phyloP scores from a whole-genome alignment of 2,329 filamentous ascomycete species.

The Parasarocladium wereldwijsianum region DNA sequence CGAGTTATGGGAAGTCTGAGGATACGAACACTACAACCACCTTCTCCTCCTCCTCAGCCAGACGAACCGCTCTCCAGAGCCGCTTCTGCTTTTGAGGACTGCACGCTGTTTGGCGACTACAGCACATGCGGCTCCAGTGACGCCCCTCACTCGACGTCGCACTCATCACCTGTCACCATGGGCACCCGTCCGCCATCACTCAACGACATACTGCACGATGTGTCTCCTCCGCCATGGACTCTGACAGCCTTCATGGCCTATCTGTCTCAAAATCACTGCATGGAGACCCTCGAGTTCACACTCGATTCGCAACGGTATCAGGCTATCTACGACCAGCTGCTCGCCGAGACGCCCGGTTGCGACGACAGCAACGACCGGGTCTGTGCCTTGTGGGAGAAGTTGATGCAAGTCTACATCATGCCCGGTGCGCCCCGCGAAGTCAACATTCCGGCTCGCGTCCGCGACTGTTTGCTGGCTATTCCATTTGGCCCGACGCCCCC shows the following conservation, averaged over 20 bases:
- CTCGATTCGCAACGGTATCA: slow-evolving; percentile 83
- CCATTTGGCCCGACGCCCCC: slow-evolving; percentile 46
- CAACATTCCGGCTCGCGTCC: slow-evolving; percentile 75
- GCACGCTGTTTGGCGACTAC: slow-evolving; percentile 24
- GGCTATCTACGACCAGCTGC: slow-evolving; percentile 34
- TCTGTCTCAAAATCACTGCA: slow-evolving; percentile 88
- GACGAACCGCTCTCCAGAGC: slow-evolving; percentile 27
- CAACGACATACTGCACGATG: slow-evolving; percentile 76
- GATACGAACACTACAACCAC: slow-evolving; percentile 20
- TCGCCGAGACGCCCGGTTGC: slow-evolving; percentile 21
- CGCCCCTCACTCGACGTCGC: slow-evolving; percentile 27
- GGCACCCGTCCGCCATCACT: slow-evolving; percentile 46
- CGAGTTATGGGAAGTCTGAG: slow-evolving; percentile 30
- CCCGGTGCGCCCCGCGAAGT: slow-evolving; percentile 77
- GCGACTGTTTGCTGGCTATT: slow-evolving; percentile 59
- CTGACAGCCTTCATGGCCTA: slow-evolving; percentile 91
- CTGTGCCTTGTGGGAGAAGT: slow-evolving; percentile 69
- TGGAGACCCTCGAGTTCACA: slow-evolving; percentile 93
- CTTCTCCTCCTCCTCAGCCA: slow-evolving; percentile 24
- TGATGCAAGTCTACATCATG: slow-evolving; percentile 80
- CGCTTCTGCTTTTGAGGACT: slow-evolving; percentile 29
- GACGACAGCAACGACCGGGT: slow-evolving; percentile 46
- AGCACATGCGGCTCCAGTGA: slow-evolving; percentile 34
- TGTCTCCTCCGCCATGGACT: slow-evolving; percentile 77
- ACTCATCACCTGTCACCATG: slow-evolving; percentile 18